A percentile compares a stretch with the other conserved stretches of the same genome.
phyloP scores from a whole-genome alignment of 306 rosid genomes.

The Quercus suber region DNA sequence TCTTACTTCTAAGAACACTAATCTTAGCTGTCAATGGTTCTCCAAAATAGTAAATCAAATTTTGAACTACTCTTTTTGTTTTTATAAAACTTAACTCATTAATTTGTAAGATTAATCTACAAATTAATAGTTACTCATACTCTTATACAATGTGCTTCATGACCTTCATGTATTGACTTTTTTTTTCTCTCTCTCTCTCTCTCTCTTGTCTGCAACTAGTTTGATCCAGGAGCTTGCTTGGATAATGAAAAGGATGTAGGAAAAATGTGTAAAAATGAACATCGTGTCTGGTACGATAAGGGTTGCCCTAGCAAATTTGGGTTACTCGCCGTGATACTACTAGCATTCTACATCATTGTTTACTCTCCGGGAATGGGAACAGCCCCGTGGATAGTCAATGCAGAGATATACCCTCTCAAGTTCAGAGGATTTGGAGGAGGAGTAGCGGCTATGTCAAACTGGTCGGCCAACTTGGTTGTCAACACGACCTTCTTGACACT shows the following conservation, averaged over 20 bases:
- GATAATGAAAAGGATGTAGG: conserved; percentile 29
- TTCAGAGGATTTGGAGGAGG: conserved; percentile 83
- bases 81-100: background rate
- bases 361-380: conserved; percentile 89
- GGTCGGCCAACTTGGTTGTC: conserved; percentile 70
- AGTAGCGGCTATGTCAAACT: conserved; percentile 76
- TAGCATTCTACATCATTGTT: conserved; percentile 60
- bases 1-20: no score
- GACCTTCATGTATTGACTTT: background rate
- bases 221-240: conserved; percentile 72
- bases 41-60: no score
- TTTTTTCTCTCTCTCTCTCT: background rate
- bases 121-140: no score
- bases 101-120: background rate
- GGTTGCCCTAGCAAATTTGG: conserved; percentile 81
- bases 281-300: conserved; percentile 57
- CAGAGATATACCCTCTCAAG: conserved; percentile 74
- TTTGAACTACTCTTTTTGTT: no score
- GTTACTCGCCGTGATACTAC: conserved; percentile 54
- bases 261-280: conserved; percentile 30
- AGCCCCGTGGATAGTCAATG: conserved; percentile 78
- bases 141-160: background rate
- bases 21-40: no score
- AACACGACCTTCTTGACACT: conserved; percentile 68
- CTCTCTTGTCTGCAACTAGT: conserved; percentile 31